These are phyloP conservation scores for Yamadazyma paraphyllophila DNA, from an alignment of 805 yeast genomes.

Conservation along the genomic window DNA sequence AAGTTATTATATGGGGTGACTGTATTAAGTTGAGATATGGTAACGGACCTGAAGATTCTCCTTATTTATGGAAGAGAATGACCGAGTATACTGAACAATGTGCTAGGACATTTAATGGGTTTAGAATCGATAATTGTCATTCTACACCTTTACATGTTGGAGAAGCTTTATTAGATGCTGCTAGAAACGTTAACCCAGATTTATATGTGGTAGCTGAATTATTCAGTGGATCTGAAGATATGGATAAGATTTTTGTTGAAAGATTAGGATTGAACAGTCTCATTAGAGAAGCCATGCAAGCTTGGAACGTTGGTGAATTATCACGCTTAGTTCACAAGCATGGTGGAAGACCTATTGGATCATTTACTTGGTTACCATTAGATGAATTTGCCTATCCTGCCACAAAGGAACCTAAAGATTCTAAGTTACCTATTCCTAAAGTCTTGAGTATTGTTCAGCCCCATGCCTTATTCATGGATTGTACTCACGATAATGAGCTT, in stretches of 20 bases:
- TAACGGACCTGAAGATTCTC: conserved; percentile 71
- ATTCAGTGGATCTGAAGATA: conserved; percentile 86
- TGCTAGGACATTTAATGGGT: conserved; percentile 79
- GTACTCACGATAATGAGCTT: conserved; percentile 93
- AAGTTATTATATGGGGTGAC: conserved; percentile 96
- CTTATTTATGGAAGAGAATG: conserved; percentile 88
- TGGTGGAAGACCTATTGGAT: conserved; percentile 95
- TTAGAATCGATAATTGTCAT: conserved; percentile 93
- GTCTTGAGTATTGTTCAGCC: conserved; percentile 69
- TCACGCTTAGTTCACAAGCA: conserved; percentile 85
- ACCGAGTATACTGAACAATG: conserved; percentile 65
- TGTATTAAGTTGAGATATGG: conserved; percentile 94
- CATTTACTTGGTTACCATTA: conserved; percentile 75
- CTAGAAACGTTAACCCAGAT: conserved; percentile 80
- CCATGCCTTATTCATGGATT: conserved; percentile 95
- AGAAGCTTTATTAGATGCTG: conserved; percentile 80
- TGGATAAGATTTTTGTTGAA: conserved; percentile 89
- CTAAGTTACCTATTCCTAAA: conserved; percentile 58
- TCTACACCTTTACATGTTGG: conserved; percentile 97
- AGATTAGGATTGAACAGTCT: conserved; percentile 84
- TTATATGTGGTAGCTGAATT: conserved; percentile 92
- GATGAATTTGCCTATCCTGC: conserved; percentile 73
- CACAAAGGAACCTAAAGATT: conserved; percentile 31
- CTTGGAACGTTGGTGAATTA: conserved; percentile 83
- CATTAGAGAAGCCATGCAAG: conserved; percentile 96